Percentiles rank a stretch among this genome's conserved stretches.
Conservation (phyloP, 2,329 filamentous ascomycete species). For the Paracamarosporium sp. region DNA sequence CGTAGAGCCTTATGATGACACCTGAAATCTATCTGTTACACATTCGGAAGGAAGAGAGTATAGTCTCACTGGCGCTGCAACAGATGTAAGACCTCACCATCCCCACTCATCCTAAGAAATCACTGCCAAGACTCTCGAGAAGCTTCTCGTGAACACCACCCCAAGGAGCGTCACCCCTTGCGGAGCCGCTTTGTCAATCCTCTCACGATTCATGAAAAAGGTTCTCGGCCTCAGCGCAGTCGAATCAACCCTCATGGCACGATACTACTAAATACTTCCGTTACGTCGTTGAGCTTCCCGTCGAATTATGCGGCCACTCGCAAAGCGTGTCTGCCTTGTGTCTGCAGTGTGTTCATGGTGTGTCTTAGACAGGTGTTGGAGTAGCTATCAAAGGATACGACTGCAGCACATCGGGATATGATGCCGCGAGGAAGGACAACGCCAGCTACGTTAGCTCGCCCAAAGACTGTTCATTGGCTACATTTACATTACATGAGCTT, state of each 20-base stretch:
- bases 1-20: neutral
- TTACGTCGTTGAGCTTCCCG: too few relatives aligned
- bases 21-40: neutral
- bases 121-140: slow-evolving; percentile 4
- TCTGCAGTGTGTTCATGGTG: too few relatives aligned
- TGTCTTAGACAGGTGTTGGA: too few relatives aligned
- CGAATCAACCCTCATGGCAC: neutral
- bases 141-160: neutral
- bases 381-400: neutral
- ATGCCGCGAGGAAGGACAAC: neutral
- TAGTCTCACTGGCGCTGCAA: slow-evolving; percentile 16
- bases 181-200: neutral
- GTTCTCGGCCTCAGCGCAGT: too few relatives aligned
- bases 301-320: too few relatives aligned
- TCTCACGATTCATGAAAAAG: neutral
- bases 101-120: neutral
- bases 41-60: neutral
- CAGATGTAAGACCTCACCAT: slow-evolving; percentile 3
- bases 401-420: neutral
- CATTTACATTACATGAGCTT: neutral
- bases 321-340: too few relatives aligned
- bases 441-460: neutral
- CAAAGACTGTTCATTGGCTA: neutral
- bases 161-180: neutral
- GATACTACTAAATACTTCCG: too few relatives aligned